Conservation (phyloP, 2,329 filamentous ascomycete species). For the Mariannaea elegans region DNA sequence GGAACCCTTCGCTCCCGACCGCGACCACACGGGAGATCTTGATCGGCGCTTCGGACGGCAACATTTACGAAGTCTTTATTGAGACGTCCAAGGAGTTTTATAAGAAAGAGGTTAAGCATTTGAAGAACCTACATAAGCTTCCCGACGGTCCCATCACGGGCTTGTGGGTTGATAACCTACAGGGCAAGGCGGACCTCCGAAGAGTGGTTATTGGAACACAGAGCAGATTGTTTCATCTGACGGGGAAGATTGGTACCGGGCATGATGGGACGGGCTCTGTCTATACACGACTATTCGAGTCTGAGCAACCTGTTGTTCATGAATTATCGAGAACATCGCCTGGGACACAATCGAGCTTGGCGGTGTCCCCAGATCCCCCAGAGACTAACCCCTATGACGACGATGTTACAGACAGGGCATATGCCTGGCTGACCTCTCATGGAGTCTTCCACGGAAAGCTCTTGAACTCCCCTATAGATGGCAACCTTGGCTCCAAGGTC, state of each 20-base stretch:
- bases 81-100: constrained; percentile 96
- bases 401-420: constrained; percentile 74
- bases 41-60: constrained; percentile 90
- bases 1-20: constrained; percentile 93
- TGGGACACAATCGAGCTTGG: constrained; percentile 69
- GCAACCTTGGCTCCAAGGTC: constrained; percentile 75
- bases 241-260: constrained; percentile 77
- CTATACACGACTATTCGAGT: constrained; percentile 88
- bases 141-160: constrained; percentile 86
- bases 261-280: constrained; percentile 86
- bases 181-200: constrained; percentile 74
- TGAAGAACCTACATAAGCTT: constrained; percentile 84
- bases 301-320: constrained; percentile 80
- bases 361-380: constrained; percentile 78
- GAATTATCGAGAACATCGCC: constrained; percentile 70
- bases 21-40: constrained; percentile 95
- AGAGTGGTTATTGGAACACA: constrained; percentile 84
- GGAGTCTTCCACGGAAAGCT: constrained; percentile 90
- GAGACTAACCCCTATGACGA: constrained; percentile 66
- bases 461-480: constrained; percentile 65
- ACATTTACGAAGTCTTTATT: constrained; percentile 93
- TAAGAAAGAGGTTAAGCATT: constrained; percentile 90
- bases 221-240: constrained; percentile 80
- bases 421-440: constrained; percentile 89
- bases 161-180: constrained; percentile 81